Conservation (phyloP, 179 eudicot genomes). For the Camellia oleifera region DNA sequence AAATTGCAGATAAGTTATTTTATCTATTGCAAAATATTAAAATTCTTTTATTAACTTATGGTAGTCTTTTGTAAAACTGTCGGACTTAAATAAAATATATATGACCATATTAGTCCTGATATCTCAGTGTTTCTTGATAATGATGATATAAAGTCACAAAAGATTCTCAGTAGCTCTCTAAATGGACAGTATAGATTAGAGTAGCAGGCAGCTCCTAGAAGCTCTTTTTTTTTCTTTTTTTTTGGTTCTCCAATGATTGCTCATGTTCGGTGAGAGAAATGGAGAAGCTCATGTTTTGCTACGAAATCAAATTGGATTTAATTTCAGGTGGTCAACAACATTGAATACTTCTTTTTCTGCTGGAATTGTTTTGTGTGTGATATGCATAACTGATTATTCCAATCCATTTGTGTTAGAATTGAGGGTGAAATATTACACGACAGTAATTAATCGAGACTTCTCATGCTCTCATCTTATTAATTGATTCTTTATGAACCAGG, state of each 20-base stretch:
- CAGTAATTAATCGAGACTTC: background rate
- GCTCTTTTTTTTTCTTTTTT: background rate
- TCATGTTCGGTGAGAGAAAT: background rate
- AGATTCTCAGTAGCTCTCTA: background rate
- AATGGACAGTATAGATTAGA: background rate
- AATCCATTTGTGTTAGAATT: background rate
- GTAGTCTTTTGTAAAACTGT: background rate
- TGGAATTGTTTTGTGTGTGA: background rate
- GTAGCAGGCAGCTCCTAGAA: background rate
- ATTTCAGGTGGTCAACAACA: background rate
- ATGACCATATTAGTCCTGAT: background rate
- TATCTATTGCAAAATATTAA: background rate
- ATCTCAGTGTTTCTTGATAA: background rate
- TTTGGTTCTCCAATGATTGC: background rate
- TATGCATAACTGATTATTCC: background rate
- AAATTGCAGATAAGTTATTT: background rate
- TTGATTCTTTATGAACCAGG: constrained; percentile 41
- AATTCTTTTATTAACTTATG: background rate
- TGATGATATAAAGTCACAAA: background rate
- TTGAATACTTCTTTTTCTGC: constrained; percentile 5
- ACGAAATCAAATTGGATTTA: background rate
- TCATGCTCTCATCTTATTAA: background rate
- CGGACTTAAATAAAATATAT: background rate
- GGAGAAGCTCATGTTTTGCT: background rate
- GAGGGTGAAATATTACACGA: background rate